phyloP scores from a whole-genome alignment of 2,329 filamentous ascomycete species.

The Aureobasidium sp. region DNA sequence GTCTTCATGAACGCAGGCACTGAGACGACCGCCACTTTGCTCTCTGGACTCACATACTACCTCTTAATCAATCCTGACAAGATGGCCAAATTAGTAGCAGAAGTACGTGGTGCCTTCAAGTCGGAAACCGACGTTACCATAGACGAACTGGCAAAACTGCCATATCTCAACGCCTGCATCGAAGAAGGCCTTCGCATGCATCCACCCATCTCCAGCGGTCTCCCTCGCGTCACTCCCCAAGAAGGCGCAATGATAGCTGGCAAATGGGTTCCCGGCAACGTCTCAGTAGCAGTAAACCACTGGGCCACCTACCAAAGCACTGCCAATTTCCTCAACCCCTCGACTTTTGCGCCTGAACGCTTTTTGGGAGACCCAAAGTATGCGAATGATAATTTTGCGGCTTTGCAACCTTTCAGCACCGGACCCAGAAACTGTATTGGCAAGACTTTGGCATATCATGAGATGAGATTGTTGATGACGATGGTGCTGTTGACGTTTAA shows the following conservation, averaged over 20 bases:
- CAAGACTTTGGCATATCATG: slow-evolving; percentile 28
- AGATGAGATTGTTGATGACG: slow-evolving; percentile 30
- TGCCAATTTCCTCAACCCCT: slow-evolving; percentile 15
- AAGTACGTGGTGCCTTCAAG: slow-evolving; percentile 26
- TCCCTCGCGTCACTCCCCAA: slow-evolving; percentile 16
- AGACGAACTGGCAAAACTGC: slow-evolving; percentile 23
- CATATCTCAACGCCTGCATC: slow-evolving; percentile 35
- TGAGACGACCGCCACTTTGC: slow-evolving; percentile 29
- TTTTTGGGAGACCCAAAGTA: slow-evolving; percentile 22
- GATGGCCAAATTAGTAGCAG: slow-evolving; percentile 27
- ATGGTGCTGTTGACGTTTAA: slow-evolving; percentile 31
- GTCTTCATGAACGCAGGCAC: slow-evolving; percentile 30
- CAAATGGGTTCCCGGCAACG: slow-evolving; percentile 17
- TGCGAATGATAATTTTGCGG: slow-evolving; percentile 20
- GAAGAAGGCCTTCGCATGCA: slow-evolving; percentile 36
- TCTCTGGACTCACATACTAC: slow-evolving; percentile 31
- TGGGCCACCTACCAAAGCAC: slow-evolving; percentile 12
- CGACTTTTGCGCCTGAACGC: slow-evolving; percentile 24
- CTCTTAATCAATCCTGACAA: slow-evolving; percentile 31
- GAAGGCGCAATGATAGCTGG: slow-evolving; percentile 21
- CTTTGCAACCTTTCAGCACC: slow-evolving; percentile 22
- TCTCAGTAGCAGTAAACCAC: not conserved
- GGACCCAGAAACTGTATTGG: slow-evolving; percentile 24
- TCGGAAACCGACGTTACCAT: slow-evolving; percentile 26
- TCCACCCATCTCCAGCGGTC: slow-evolving; percentile 30